phyloP scores from a whole-genome alignment of 345 rosid species.

The Toxicodendron radicans region DNA sequence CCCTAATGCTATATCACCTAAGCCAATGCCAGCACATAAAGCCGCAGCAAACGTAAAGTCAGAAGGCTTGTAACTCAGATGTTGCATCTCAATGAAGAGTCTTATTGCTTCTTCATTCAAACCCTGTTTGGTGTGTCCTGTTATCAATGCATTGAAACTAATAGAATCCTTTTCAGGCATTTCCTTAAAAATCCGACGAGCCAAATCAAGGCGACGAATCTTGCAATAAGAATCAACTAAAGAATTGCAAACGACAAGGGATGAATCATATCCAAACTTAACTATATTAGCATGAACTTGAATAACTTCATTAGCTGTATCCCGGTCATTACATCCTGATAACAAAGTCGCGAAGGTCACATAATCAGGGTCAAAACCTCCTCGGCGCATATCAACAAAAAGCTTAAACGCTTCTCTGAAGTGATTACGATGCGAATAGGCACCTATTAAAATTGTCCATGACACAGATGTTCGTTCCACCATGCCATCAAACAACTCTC shows the following conservation, averaged over 20 bases:
- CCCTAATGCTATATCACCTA: slow-evolving; percentile 53
- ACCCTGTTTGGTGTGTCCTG: slow-evolving; percentile 66
- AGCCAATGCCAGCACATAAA: slow-evolving; percentile 56
- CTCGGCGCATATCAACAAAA: slow-evolving; percentile 53
- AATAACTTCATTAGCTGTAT: slow-evolving; percentile 28
- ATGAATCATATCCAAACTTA: slow-evolving; percentile 49
- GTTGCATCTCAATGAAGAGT: slow-evolving; percentile 61
- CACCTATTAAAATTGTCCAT: slow-evolving; percentile 89
- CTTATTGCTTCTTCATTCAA: slow-evolving; percentile 49
- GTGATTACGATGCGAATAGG: slow-evolving; percentile 44
- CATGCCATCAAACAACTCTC: slow-evolving; percentile 54
- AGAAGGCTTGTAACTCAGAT: slow-evolving; percentile 56
- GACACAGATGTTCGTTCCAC: slow-evolving; percentile 57
- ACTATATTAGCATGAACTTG: slow-evolving; percentile 62
- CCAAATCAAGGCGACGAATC: slow-evolving; percentile 41
- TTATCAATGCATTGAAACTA: slow-evolving; percentile 69
- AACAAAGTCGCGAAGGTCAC: slow-evolving; percentile 75
- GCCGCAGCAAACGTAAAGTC: slow-evolving; percentile 84
- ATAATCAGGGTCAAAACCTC: slow-evolving; percentile 48
- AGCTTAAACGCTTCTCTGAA: slow-evolving; percentile 58
- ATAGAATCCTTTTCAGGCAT: slow-evolving; percentile 64
- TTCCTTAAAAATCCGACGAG: slow-evolving; percentile 44
- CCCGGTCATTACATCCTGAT: slow-evolving; percentile 52
- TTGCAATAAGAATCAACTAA: slow-evolving; percentile 80
- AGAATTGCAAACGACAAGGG: slow-evolving; percentile 59